Evolutionary conservation across 2,329 filamentous ascomycete species (phyloP), one percentile per base, ranked within the genome.

Genomic region (Talaromyces sp.): DNA sequence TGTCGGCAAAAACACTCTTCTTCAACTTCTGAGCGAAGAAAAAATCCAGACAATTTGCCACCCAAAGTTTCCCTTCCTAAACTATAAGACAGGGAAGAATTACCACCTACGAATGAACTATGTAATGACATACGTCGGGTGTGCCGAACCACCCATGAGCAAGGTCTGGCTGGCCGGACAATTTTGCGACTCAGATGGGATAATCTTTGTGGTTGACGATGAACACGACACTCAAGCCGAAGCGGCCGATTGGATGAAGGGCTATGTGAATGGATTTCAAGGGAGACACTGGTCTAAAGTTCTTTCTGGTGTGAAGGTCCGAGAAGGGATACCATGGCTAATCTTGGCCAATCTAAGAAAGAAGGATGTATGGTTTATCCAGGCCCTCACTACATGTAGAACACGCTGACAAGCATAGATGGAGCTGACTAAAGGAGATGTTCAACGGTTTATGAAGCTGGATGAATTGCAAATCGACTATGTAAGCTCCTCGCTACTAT

Each of bases 1-100:
- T 12, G 43, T 57, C 27, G 27, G 55, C 17, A 57, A 57, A 57
- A 32, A 57, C 26, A 57, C 55, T 4, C 55, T 57, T 24, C n/a
- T 57, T 12, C 41, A 29, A 50, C 55, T 17, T 9, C 8, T 57
- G 9, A 50, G 10, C 24, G 17, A 57, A 29, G 12, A 14, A 12
- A 2, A 48, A 8, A 51, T 57, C 3, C 27, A 51, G 4, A 26
- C 27, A 1, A 29, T 51, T 17, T 19, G 5, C n/a, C 43, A 12
- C 11, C 10, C 27, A 5, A 48, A 46, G 21, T 21, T 17, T 10
- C 6, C 7, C 5, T 35, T 1, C 5, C 10, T 10, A 12, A 8
- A 48, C 6, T 27, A 32, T 19, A 50, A 26, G 19, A 35, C 6
- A 11, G 19, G 55, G n/a, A 21, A 57, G 14, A 57, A 31, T 24